phyloP scores from a whole-genome alignment of 2,329 filamentous ascomycete genomes.

The Ascochyta pisi region DNA sequence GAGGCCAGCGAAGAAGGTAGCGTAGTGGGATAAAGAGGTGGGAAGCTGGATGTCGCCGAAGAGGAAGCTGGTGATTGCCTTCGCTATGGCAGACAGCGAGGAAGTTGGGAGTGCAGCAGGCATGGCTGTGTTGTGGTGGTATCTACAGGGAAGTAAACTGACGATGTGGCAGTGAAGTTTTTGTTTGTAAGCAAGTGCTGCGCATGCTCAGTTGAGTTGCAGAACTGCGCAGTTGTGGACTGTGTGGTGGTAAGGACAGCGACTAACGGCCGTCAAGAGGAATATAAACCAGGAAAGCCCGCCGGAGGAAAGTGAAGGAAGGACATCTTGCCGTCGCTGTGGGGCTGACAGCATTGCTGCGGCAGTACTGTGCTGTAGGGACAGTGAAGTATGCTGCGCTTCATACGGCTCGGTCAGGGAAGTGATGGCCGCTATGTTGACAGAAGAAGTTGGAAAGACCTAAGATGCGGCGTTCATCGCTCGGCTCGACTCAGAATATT shows the following conservation, averaged over 20 bases:
- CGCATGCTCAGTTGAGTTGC: not conserved
- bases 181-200: not conserved
- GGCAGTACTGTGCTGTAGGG: too few species aligned
- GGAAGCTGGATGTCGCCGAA: slow-evolving; percentile 13
- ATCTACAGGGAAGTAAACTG: not conserved
- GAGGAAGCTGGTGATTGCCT: slow-evolving; percentile 14
- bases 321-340: too few species aligned
- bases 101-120: not conserved
- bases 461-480: too few species aligned
- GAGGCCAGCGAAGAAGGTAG: slow-evolving; percentile 10
- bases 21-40: slow-evolving; percentile 1
- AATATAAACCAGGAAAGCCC: not conserved
- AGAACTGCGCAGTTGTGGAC: not conserved
- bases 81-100: slow-evolving; percentile 8
- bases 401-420: too few species aligned
- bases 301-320: too few species aligned
- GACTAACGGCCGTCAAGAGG: not conserved
- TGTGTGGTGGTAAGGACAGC: not conserved
- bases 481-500: too few species aligned
- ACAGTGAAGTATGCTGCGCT: too few species aligned
- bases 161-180: not conserved
- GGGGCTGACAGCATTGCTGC: too few species aligned
- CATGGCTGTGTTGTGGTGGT: not conserved
- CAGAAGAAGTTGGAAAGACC: too few species aligned
- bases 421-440: too few species aligned